Conservation (phyloP, 441 rosid genomes). For the Gossypium schwendimanii region DNA sequence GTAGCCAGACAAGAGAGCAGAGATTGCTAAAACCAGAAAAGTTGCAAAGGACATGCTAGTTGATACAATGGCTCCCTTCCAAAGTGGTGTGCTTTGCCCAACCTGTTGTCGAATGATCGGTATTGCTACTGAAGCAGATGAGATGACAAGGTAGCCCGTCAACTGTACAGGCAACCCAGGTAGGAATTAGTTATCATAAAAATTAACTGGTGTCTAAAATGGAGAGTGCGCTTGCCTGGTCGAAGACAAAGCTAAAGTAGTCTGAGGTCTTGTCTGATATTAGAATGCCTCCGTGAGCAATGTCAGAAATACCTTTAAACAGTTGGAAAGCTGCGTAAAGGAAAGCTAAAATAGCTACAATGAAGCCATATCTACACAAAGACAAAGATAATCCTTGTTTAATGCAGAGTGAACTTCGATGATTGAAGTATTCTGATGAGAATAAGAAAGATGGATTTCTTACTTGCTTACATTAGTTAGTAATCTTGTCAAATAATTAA, state of each 20-base stretch:
- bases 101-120: constrained; percentile 30
- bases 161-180: constrained; percentile 26
- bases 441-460: background rate
- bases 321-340: constrained; percentile 63
- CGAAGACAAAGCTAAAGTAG: constrained; percentile 53
- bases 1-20: constrained; percentile 58
- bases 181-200: constrained; percentile 14
- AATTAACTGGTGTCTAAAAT: background rate
- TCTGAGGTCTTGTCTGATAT: constrained; percentile 60
- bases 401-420: background rate
- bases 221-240: constrained; percentile 38
- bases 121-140: constrained; percentile 51
- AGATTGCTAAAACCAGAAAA: constrained; percentile 34
- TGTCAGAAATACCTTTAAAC: constrained; percentile 60
- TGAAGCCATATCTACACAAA: constrained; percentile 52
- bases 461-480: background rate
- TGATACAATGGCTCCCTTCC: constrained; percentile 40
- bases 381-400: background rate
- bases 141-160: constrained; percentile 54
- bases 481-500: background rate
- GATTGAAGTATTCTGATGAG: background rate
- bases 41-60: constrained; percentile 38
- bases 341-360: constrained; percentile 35
- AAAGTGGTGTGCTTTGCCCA: constrained; percentile 24
- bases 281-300: constrained; percentile 49